Evolutionary conservation across 208 protist species (phyloP), one percentile per base, ranked within the genome.

Genomic region (Phytomonas sp.): DNA sequence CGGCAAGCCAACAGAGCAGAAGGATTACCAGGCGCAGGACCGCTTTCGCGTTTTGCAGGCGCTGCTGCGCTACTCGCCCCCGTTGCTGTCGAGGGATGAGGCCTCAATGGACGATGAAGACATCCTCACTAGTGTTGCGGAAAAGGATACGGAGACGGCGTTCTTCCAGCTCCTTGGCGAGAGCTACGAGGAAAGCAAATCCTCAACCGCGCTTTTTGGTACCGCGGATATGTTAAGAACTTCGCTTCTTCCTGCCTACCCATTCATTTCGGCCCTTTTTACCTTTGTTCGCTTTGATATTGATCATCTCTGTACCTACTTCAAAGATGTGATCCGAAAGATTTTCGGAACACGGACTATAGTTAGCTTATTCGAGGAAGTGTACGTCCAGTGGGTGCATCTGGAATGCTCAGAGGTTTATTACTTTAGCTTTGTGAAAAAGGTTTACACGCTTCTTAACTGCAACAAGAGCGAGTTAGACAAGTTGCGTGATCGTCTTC

Each of bases 221-320:
- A 75, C 75, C 56, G 72, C 77, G 34, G 78, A 77, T 68, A 26
- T 20, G 17, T 33, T 67, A 40, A 79, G 67, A 66, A 75, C 77
- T 31, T 15, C 73, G 15, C 62, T 71, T 1, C 69, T 73, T 32
- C 65, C 65, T 26, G 46, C 67, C 2, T 76, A 72, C 51, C 80
- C 73, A 8, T 66, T 88, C 30, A 62, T 92, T 17, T 88, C 85
- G 11, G 87, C 90, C 66, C 77, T 93, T 71, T 96, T 92, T 60
- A 92, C 86, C 4, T 96, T 88, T 84, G 80, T 84, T 17, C 87
- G 86, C 11, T 96, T 83, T 73, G 87, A 96, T 67, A 74, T 89
- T 13, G 82, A 89, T 53, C 68, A 62, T 30, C 71, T 92, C 34
- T 89, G 82, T 73, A 78, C 74, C 3, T 71, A 70, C 68, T 84